Conservation (phyloP, 805 yeast species). For the Clavispora carvajalis region DNA sequence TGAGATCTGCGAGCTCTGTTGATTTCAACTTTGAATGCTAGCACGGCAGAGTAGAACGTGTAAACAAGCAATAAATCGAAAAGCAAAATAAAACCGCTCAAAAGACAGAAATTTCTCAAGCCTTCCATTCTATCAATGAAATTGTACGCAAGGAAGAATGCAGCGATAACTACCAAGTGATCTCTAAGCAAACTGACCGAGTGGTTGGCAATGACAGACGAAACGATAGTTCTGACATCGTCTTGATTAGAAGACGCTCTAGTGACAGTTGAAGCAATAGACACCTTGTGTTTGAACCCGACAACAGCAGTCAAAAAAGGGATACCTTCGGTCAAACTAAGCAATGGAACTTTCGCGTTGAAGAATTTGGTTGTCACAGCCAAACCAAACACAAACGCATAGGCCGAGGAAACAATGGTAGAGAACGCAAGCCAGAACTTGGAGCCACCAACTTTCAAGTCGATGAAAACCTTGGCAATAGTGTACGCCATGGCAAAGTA, state of each 20-base stretch:
- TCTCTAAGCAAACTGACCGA: slow-evolving; percentile 63
- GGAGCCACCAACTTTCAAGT: slow-evolving; percentile 76
- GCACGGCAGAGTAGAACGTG: slow-evolving; percentile 78
- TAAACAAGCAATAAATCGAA: slow-evolving; percentile 69
- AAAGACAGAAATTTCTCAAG: slow-evolving; percentile 72
- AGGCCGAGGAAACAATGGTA: slow-evolving; percentile 69
- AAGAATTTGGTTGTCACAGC: slow-evolving; percentile 53
- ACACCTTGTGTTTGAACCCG: slow-evolving; percentile 84
- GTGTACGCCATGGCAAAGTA: slow-evolving; percentile 87
- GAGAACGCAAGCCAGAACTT: slow-evolving; percentile 83
- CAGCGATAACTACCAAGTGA: slow-evolving; percentile 64
- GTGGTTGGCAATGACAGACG: slow-evolving; percentile 36
- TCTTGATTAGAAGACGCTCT: slow-evolving; percentile 28
- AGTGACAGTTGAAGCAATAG: slow-evolving; percentile 58
- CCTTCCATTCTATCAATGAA: slow-evolving; percentile 67
- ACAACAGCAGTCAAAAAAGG: slow-evolving; percentile 90
- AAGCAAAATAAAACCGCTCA: slow-evolving; percentile 63
- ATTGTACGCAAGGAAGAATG: slow-evolving; percentile 61
- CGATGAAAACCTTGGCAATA: slow-evolving; percentile 63
- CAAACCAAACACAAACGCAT: slow-evolving; percentile 76
- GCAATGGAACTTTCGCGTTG: slow-evolving; percentile 58
- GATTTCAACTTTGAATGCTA: slow-evolving; percentile 86
- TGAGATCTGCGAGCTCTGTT: slow-evolving; percentile 78
- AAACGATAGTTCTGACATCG: slow-evolving; percentile 41
- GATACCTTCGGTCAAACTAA: slow-evolving; percentile 80